Evolutionary conservation across 306 rosid genomes (phyloP), one percentile per base, ranked within the genome.

Genomic region (Carpinus viminea): DNA sequence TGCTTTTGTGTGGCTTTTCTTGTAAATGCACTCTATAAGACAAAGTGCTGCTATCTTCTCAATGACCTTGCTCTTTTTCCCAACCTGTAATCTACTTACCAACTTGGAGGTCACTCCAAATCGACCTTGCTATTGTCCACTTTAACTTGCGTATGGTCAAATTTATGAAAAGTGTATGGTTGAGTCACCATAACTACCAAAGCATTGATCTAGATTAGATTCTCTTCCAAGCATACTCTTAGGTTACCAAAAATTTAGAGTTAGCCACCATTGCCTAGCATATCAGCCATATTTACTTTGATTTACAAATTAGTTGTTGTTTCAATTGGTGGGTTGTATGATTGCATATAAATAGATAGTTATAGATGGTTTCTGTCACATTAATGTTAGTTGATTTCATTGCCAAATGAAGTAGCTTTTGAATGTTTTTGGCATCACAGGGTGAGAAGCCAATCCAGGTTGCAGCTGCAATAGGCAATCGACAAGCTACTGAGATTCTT

Each of bases 391-490:
- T 55, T 21, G 55, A 51, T 73, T 79, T 68, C 26, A 72, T 82
- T 50, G 68, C 83, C 72, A 72, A 78, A 43, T 64, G 18, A 68
- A 64, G 54, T 64, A 54, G 52, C 68, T 16, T 48, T 66, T 59
- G 69, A 36, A 53, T 60, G 76, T 70, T 86, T 78, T 74, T 80
- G 80, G 83, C 70, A 74, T 89, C 46, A 34, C 92, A 95, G 98
- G 98, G 93, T 43, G 60, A 85, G 36, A 95, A 89, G 96, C 93
- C 99, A 34, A 84, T 95, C 77, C 88, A 85, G 75, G 89, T 90
- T 81, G 93, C 96, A 68, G 99, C 96, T 81, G 86, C 84, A 45
- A 89, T 93, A 85, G 92, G 93, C 79, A 85, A 82, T 79, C 90
- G 81, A 45, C 84, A 64, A 72, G 91, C 79, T 55, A 90, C 91